Evolutionary conservation across 495 filamentous ascomycete species (phyloP).

Genomic region (Aspergillus ostianus): DNA sequence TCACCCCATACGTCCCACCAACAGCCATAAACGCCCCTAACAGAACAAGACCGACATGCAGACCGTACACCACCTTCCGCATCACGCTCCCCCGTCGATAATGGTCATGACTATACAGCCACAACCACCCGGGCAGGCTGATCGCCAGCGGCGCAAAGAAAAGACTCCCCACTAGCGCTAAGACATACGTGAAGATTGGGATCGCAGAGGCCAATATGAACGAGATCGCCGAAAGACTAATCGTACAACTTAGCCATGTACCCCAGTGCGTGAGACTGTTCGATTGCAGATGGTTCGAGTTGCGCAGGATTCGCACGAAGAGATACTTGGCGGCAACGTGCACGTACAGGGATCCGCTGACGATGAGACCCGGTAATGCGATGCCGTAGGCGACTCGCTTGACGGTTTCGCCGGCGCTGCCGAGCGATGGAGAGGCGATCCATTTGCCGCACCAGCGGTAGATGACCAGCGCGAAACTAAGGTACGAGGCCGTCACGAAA

Average conservation of each 20-base stretch:
- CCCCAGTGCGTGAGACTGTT: conserved; percentile 45
- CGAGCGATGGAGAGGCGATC: conserved; percentile 69
- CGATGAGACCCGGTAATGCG: conserved; percentile 61
- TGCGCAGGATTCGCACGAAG: conserved; percentile 57
- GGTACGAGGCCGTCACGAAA: conserved; percentile 64
- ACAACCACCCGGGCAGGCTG: conserved; percentile 43
- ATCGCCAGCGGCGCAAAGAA: conserved; percentile 43
- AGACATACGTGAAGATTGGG: conserved; percentile 65
- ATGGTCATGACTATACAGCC: conserved; percentile 42
- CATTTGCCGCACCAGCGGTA: conserved; percentile 68
- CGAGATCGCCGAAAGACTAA: conserved; percentile 54
- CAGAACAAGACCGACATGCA: conserved; percentile 32
- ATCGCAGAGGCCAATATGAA: conserved; percentile 69
- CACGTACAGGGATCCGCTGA: conserved; percentile 62
- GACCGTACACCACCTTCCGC: conserved; percentile 15
- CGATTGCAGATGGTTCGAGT: conserved; percentile 55
- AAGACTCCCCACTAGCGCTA: conserved; percentile 44
- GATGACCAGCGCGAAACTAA: conserved; percentile 48
- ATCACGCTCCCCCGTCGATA: conserved; percentile 30
- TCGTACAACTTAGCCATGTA: conserved; percentile 57
- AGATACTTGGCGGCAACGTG: conserved; percentile 61
- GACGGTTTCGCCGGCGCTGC: conserved; percentile 59
- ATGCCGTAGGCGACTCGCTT: conserved; percentile 72
- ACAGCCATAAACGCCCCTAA: conserved; percentile 39
- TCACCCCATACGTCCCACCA: conserved; percentile 40